phyloP scores from a whole-genome alignment of 331 rosid genomes.

The Malus hybrid region DNA sequence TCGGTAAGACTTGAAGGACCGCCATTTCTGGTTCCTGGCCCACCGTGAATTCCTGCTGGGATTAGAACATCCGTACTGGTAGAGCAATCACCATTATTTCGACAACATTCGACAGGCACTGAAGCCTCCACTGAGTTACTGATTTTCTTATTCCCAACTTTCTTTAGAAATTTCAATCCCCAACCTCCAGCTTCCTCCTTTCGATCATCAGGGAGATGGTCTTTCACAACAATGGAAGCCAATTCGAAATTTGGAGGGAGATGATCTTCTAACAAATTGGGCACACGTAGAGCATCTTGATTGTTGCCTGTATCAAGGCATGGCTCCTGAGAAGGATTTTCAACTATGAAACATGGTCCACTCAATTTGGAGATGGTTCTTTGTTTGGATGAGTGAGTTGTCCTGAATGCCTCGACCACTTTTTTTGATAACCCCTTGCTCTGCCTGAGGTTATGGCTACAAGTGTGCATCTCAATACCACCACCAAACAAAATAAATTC shows the following conservation, averaged over 20 bases:
- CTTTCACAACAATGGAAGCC: conserved; percentile 74
- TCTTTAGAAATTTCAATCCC: conserved; percentile 89
- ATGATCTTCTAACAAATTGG: conserved; percentile 28
- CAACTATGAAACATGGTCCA: conserved; percentile 22
- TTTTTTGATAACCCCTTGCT: conserved; percentile 60
- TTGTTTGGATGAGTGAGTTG: conserved; percentile 41
- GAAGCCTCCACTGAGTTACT: conserved; percentile 10
- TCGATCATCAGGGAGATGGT: conserved; percentile 40
- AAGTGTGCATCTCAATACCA: conserved; percentile 34
- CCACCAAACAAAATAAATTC: conserved; percentile 61
- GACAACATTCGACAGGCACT: conserved; percentile 37
- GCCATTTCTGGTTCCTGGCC: conserved; percentile 61
- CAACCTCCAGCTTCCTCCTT: conserved; percentile 66
- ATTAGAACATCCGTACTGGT: conserved; percentile 60
- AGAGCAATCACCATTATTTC: conserved; percentile 44
- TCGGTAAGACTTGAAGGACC: conserved; percentile 85
- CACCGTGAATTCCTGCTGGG: conserved; percentile 90
- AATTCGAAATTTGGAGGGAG: conserved; percentile 72
- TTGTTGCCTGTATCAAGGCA: conserved; percentile 9
- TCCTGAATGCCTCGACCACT: conserved; percentile 54
- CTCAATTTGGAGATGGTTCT: conserved; percentile 44
- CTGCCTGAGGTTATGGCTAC: conserved; percentile 42
- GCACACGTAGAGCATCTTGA: conserved; percentile 14
- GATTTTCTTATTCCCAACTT: conserved; percentile 35
- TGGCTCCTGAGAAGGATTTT: conserved; percentile 48